Evolutionary conservation across 192 early-diverging fungal species (phyloP).

Genomic region (Rhizophagus prolifer): DNA sequence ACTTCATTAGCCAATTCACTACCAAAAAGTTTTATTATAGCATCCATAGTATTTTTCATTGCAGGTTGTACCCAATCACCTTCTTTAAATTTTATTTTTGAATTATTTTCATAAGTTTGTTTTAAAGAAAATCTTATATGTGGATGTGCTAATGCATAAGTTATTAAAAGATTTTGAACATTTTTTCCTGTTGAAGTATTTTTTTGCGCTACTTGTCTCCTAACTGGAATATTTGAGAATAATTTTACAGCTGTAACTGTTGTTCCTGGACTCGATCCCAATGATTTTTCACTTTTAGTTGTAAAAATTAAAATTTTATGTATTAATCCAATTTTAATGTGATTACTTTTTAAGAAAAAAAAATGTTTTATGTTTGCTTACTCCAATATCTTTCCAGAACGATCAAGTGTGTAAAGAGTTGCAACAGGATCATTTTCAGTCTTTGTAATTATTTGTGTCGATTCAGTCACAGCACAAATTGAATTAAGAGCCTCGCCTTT

Average conservation of each 20-base stretch:
- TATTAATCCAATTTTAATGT: neutral
- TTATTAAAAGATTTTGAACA: conserved; percentile 30
- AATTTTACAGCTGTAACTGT: conserved; percentile 32
- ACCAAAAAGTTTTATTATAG: neutral
- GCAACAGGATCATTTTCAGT: conserved; percentile 34
- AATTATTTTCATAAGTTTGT: conserved; percentile 18
- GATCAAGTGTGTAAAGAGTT: conserved; percentile 37
- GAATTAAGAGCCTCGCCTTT: conserved; percentile 43
- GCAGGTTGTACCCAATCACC: conserved; percentile 8
- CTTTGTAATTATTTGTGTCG: conserved; percentile 36
- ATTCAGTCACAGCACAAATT: conserved; percentile 36
- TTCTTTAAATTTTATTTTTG: conserved; percentile 10
- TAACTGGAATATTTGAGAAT: conserved; percentile 40
- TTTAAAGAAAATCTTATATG: conserved; percentile 33
- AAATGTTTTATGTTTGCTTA: conserved; percentile 7
- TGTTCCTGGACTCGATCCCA: conserved; percentile 30
- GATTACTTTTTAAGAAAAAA: neutral
- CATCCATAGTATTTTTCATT: neutral
- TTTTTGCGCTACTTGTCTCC: conserved; percentile 41
- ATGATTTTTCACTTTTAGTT: neutral
- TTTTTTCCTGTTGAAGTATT: conserved; percentile 27
- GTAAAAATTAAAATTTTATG: neutral
- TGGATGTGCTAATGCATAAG: conserved; percentile 34
- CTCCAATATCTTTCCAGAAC: conserved; percentile 31
- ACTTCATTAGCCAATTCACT: conserved; percentile 1